These are phyloP conservation scores for Nakataea oryzae DNA, from an alignment of 2,329 filamentous ascomycete genomes.

Conservation along the genomic window DNA sequence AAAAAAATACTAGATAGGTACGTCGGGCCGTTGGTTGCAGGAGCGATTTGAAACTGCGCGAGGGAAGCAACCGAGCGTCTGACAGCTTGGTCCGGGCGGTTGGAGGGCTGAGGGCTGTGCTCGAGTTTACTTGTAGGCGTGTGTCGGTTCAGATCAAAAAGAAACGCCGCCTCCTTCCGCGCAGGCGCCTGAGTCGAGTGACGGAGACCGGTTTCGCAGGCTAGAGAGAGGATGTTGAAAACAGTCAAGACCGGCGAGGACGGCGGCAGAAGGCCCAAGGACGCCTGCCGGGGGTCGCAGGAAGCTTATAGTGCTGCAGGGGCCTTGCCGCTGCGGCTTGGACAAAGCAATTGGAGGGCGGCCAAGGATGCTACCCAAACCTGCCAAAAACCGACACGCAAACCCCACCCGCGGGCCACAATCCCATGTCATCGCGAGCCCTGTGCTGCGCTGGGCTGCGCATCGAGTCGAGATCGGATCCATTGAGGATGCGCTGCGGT, in stretches of 20 bases:
- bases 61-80: background rate
- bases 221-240: background rate
- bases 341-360: background rate
- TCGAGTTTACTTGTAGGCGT: background rate
- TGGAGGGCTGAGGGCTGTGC: background rate
- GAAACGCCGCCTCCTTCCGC: background rate
- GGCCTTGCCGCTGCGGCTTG: too few relatives aligned
- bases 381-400: background rate
- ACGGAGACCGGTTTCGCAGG: background rate
- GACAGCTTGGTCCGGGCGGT: background rate
- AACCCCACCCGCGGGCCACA: background rate
- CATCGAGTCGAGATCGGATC: background rate
- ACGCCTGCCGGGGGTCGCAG: background rate
- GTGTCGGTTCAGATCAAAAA: background rate
- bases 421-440: too few relatives aligned
- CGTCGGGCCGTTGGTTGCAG: background rate
- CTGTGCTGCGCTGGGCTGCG: background rate
- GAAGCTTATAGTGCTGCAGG: background rate
- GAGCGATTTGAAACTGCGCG: background rate
- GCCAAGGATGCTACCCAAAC: background rate
- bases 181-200: background rate
- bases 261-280: background rate
- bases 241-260: background rate
- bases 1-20: background rate
- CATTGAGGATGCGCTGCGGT: too few relatives aligned